Percentiles rank a stretch among this genome's conserved stretches.
These are phyloP conservation scores for Infundibulicybe gibba DNA, from an alignment of 768 basidiomycete genomes.

Conservation along the genomic window DNA sequence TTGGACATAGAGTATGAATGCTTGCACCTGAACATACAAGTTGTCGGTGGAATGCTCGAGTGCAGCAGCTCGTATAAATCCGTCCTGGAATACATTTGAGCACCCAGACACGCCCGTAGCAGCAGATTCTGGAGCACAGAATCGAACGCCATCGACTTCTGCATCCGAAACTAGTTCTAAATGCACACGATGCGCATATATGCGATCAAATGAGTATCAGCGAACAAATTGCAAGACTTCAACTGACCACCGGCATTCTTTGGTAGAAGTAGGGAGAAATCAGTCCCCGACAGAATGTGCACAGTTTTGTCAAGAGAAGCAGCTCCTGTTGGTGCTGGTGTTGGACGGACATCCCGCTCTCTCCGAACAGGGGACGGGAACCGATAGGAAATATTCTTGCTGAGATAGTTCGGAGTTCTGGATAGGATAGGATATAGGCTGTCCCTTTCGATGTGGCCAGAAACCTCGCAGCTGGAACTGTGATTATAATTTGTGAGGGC, in stretches of 20 bases:
- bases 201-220: not conserved
- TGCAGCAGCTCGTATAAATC: slow-evolving; percentile 14
- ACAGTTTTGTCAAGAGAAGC: slow-evolving; percentile 14
- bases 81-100: slow-evolving; percentile 9
- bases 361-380: too few relatives aligned
- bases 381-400: too few relatives aligned
- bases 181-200: not conserved
- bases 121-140: slow-evolving; percentile 7
- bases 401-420: too few relatives aligned
- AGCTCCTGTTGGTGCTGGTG: slow-evolving; percentile 15
- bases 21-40: slow-evolving; percentile 12
- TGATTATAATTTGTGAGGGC: too few relatives aligned
- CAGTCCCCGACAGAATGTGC: slow-evolving; percentile 9
- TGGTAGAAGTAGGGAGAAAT: slow-evolving; percentile 15
- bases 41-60: slow-evolving; percentile 11
- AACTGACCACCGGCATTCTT: slow-evolving; percentile 8
- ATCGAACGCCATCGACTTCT: slow-evolving; percentile 14
- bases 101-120: slow-evolving; percentile 2
- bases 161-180: slow-evolving; percentile 14
- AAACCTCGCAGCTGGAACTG: too few relatives aligned
- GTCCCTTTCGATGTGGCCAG: too few relatives aligned
- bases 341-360: not conserved
- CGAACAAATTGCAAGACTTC: not conserved
- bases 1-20: not conserved
- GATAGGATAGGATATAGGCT: too few relatives aligned